These are phyloP conservation scores for Lactifluus volemus DNA, from an alignment of 768 basidiomycete species.

Conservation along the genomic window DNA sequence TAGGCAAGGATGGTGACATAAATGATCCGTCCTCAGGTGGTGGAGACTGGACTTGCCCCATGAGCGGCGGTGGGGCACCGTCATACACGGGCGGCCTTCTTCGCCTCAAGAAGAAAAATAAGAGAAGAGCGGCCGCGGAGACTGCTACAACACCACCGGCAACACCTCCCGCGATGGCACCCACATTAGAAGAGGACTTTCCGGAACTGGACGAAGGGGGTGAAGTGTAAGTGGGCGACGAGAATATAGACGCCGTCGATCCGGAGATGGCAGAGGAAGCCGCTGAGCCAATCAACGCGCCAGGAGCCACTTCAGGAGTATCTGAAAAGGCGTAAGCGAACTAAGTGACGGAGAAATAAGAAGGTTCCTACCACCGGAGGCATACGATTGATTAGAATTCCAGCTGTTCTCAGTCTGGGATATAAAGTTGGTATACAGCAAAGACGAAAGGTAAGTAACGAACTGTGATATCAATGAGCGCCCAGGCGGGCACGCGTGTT, in stretches of 20 bases:
- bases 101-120: background rate
- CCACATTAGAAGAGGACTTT: background rate
- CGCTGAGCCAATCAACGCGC: background rate
- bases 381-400: background rate
- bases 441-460: background rate
- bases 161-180: background rate
- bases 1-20: background rate
- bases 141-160: background rate
- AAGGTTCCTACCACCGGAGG: background rate
- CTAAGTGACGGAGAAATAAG: too few species aligned
- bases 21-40: too few species aligned
- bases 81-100: background rate
- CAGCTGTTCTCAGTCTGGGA: background rate
- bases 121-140: background rate
- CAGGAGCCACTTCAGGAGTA: background rate
- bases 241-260: background rate
- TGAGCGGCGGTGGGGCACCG: background rate
- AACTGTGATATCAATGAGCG: slow-evolving; percentile 3
- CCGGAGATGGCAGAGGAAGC: background rate
- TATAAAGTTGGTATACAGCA: background rate
- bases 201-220: background rate
- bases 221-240: background rate
- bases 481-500: slow-evolving; percentile 3
- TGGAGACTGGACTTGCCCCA: background rate
- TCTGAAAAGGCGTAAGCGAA: background rate